Evolutionary conservation across 768 basidiomycete genomes (phyloP), one percentile per base, ranked within the genome.

Genomic region (Strobilomyces confusus): DNA sequence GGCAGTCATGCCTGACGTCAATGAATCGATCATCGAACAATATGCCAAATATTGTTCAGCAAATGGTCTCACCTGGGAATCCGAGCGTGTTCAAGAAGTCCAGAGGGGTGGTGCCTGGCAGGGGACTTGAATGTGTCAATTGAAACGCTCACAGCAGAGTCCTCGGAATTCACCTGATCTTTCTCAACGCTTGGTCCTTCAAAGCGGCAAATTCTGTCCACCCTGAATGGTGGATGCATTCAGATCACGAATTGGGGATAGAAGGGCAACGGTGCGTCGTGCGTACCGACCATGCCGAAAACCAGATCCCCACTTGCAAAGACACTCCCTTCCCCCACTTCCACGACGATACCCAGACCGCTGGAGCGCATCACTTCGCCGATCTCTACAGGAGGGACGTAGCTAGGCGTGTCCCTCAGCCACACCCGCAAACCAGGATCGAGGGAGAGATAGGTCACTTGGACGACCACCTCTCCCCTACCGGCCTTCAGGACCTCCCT

Each of bases 341-440:
- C 71, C 42, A 89, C 64, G 23, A 97, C 82, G 15, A 83, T 75
- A 38, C 86, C 89, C 17, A 93, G 66, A 1, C 82, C 86, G 17
- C 60, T 51, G 1, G 84, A 83, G 19, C 91, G 80, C 92, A 95
- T 95, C 12, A 82, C 81, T 70, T 81, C 86, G 33, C 85, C 86
- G 58, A 93, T 86, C 62, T 84, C 63, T 5, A 85, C 82, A 9
- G 89, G 88, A 14, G 80, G 80, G 15, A 89, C 45, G 64, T 92
- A 92, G 59, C 82, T 85, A 43, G 92, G 77, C 15, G 64, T 66
- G 65, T 91, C 87, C 56, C 79, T 81, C 47, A 98, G 64, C 79
- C 88, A 97, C 13, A 81, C 83, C 9, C 92, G 80, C 90, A 93
- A 92, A 0, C 92, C 90, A 19, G 94, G 92, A 63, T 97, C 94